A percentile compares a stretch with the other conserved stretches of the same genome.
Evolutionary conservation across 75 land plant genomes (phyloP).

Genomic region (Pinus albicaulis): DNA sequence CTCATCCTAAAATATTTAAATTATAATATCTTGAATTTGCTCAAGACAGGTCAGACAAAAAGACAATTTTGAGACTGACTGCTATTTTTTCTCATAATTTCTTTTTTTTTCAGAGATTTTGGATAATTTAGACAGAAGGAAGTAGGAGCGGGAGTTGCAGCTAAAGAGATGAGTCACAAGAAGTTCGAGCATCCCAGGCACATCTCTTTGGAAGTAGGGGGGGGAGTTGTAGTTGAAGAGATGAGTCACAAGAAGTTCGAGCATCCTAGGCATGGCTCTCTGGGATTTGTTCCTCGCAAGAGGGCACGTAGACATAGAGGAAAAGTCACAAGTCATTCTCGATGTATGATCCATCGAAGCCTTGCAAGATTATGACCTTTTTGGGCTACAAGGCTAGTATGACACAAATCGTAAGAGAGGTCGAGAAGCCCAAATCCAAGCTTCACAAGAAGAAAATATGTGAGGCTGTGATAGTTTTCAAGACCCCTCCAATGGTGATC

Average conservation of each 20-base stretch:
- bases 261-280: no score
- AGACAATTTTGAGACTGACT: no score
- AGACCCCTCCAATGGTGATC: constrained; percentile 52
- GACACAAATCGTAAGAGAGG: constrained; percentile 92
- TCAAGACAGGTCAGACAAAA: no score
- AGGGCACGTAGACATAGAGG: constrained; percentile 47
- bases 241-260: no score
- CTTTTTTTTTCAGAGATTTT: no score
- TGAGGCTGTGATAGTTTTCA: constrained; percentile 54
- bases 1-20: no score
- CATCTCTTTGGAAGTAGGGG: no score
- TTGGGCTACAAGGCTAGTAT: constrained; percentile 93
- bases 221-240: no score
- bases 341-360: constrained; percentile 65
- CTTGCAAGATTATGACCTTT: constrained; percentile 64
- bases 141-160: constrained; percentile 3
- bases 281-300: constrained; percentile 53
- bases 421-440: constrained; percentile 90
- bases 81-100: no score
- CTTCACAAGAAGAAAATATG: constrained; percentile 67
- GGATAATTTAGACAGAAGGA: no score
- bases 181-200: no score
- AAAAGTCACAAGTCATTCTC: constrained; percentile 90
- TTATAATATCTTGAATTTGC: no score
- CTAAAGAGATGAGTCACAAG: constrained; percentile 27